Evolutionary conservation across 345 rosid genomes (phyloP), one percentile per base, ranked within the genome.

Genomic region (Aethionema arabicum): DNA sequence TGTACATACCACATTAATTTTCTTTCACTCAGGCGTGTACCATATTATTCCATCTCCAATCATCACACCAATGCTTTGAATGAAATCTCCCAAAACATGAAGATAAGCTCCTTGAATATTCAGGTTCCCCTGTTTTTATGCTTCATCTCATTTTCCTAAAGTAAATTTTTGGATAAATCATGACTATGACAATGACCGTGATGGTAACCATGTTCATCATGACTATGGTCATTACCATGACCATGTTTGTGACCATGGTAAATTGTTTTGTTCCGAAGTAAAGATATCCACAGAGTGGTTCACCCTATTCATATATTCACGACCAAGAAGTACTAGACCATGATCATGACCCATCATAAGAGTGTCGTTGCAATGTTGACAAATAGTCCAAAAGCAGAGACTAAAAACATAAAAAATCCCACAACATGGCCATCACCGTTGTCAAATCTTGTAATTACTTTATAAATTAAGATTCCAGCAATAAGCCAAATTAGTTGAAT

Each of bases 41-140:
- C 88, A 83, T 51, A 83, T 79, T 49, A 83, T 21, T 6, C 72
- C 81, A 35, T 83, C 88, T n/a, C 88, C 82, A 11, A 82, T 74
- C 88, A 88, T 80, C 58, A 84, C 90, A 9, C 96, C 92, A 1
- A 68, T 44, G 0, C 88, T 77, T 52, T 83, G 96, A 67, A 88
- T 80, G 11, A 80, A 79, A 70, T 88, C 90, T 32, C 81, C 77
- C 48, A 79, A 32, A 32, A 83, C 69, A 45, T 83, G 92, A 40
- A 88, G 72, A 72, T 85, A 80, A 39, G 88, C 92, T 32, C 90
- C 92, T 51, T 83, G 85, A 36, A 88, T 72, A 55, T 83, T 85
- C 61, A 85, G 79, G 75, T 88, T 85, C n/a, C 68, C 37, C 35
- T 77, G 76, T 76, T 78, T 76, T 78, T 78, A 60, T 61, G 57